Conservation (phyloP, 2,329 filamentous ascomycete species). For the Polychaeton citri region DNA sequence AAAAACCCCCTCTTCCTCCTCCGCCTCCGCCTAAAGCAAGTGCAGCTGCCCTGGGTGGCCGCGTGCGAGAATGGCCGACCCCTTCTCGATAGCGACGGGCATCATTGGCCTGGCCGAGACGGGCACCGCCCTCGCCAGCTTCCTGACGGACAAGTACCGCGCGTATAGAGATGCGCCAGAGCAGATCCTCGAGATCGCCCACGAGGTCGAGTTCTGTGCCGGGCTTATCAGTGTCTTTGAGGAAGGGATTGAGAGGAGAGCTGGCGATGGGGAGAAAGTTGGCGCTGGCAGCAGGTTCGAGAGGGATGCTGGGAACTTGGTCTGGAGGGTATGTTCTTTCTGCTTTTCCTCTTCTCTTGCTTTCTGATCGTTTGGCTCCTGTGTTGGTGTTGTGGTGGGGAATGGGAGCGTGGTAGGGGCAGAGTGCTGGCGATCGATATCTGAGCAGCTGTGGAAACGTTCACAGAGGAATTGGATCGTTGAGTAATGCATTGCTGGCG, state of each 20-base stretch:
- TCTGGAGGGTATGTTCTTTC: background rate
- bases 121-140: constrained; percentile 1
- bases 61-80: constrained; percentile 5
- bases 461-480: no score
- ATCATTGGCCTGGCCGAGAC: constrained; percentile 4
- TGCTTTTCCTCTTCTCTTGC: background rate
- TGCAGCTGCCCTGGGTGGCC: no score
- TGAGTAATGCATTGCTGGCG: no score
- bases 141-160: constrained; percentile 2
- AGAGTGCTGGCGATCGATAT: no score
- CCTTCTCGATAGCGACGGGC: constrained; percentile 5
- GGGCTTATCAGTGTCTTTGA: constrained; percentile 2
- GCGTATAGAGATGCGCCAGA: constrained; percentile 1
- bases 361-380: background rate
- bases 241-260: constrained; percentile 1
- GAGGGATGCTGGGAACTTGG: background rate
- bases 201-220: constrained; percentile 5
- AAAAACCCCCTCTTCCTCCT: no score
- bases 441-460: no score
- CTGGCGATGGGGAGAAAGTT: background rate
- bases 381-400: background rate
- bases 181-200: constrained; percentile 4
- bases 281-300: background rate
- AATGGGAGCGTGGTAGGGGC: background rate
- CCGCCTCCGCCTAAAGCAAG: no score